Base-by-base conservation (phyloP, 306 rosid species). In the Abrus pulchellus region DNA sequence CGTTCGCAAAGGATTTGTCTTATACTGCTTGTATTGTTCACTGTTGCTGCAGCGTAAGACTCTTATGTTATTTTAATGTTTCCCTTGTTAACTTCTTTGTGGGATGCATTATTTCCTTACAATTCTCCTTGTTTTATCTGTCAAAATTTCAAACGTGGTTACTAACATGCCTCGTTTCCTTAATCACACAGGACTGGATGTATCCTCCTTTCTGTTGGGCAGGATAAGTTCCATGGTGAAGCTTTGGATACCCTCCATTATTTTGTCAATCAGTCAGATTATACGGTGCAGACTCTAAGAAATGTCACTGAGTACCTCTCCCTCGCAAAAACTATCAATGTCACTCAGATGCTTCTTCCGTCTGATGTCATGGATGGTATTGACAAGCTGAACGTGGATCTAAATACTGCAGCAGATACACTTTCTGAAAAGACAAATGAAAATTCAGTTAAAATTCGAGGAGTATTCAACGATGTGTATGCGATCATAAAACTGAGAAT, bases 241-340 rank as follows among this genome's bases (percentile, higher is more conserved):
- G 98, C 89, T 38, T 55, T 92, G 88, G 85, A 74, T 66, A 96
- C 98, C 49, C 90, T 96, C 72, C 88, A 88, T 36, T 96, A 83
- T 59, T 92, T 96, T 34, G 97, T 96, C 69, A 96, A 96, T 85
- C 98, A 96, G 85, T 96, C 99, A 3, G 99, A 92, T 85, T 96
- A 89, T 83, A 86, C 97, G 0, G 99, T 90, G 50, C 76, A 88
- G 67, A 96, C 88, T 43, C 91, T 96, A 49, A 93, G 89, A 85
- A 93, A 96, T 64, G 99, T 96, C 68, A 93, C 99, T 0, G 90
- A 86, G 82, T 96, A 96, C 83, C 94, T 96, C 34, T 83, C 97
- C 86, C 97, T 96, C 49, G 99, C 99, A 56, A 96, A 96, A 91
- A 84, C 85, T 63, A 96, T 96, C 78, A 89, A 73, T 64, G 93